phyloP scores from a whole-genome alignment of 2,329 filamentous ascomycete species.

The Phialophora macrospora region DNA sequence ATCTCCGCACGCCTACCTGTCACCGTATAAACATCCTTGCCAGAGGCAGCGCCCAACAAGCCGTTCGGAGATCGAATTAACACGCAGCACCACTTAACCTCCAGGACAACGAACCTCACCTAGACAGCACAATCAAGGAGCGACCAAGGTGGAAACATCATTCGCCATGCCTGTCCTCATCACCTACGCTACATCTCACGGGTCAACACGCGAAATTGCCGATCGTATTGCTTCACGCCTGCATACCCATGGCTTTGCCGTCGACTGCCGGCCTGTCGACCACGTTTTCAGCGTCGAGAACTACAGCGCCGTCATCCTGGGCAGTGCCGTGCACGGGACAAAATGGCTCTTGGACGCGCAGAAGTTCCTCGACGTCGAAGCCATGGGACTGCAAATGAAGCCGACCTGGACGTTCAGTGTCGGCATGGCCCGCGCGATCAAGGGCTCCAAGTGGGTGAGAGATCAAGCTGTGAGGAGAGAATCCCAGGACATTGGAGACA shows the following conservation, averaged over 20 bases:
- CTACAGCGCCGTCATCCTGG: conserved; percentile 34
- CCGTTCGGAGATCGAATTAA: background rate
- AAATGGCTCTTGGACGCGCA: conserved; percentile 32
- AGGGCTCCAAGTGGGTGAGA: conserved; percentile 24
- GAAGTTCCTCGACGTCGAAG: conserved; percentile 34
- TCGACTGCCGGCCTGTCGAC: conserved; percentile 36
- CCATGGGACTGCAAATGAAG: conserved; percentile 30
- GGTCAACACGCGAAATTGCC: conserved; percentile 32
- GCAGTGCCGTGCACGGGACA: conserved; percentile 28
- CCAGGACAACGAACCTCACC: background rate
- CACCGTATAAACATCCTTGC: background rate
- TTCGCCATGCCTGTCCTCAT: conserved; percentile 30
- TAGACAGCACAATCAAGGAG: background rate
- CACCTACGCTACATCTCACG: conserved; percentile 31
- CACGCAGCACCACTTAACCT: background rate
- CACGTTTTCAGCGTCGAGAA: conserved; percentile 34
- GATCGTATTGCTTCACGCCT: conserved; percentile 34
- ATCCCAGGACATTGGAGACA: conserved; percentile 14
- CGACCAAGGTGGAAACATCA: background rate
- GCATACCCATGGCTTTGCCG: conserved; percentile 29
- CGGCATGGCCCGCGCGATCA: conserved; percentile 23
- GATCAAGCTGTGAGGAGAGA: conserved; percentile 23
- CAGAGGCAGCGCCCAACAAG: background rate
- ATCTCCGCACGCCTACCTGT: background rate
- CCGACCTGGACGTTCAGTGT: conserved; percentile 35